These are phyloP conservation scores for Phlegmacium glaucopus DNA, from an alignment of 768 basidiomycete species.

Conservation along the genomic window DNA sequence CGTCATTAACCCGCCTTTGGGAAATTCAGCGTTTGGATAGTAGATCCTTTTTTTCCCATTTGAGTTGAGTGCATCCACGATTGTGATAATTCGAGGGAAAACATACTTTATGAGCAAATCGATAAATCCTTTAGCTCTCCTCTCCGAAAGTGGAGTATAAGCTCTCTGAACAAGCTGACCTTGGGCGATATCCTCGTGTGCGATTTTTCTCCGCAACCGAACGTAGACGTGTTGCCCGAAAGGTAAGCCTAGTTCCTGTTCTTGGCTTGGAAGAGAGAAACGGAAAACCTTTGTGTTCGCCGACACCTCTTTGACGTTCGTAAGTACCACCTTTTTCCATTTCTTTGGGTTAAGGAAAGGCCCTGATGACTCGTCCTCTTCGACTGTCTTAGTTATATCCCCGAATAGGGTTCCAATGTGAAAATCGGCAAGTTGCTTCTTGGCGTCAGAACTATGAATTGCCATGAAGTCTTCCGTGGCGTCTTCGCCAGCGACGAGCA, in stretches of 20 bases:
- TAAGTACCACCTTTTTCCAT: constrained; percentile 47
- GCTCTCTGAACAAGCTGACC: constrained; percentile 50
- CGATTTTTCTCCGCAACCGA: constrained; percentile 37
- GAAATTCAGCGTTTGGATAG: constrained; percentile 31
- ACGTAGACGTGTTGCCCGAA: constrained; percentile 61
- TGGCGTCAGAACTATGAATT: constrained; percentile 55
- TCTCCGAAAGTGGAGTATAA: constrained; percentile 55
- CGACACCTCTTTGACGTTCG: constrained; percentile 35
- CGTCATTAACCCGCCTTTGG: constrained; percentile 52
- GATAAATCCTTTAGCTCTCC: constrained; percentile 39
- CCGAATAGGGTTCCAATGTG: constrained; percentile 48
- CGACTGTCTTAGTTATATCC: not conserved
- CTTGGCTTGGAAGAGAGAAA: constrained; percentile 38
- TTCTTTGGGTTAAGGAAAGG: constrained; percentile 38
- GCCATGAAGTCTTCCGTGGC: constrained; percentile 64
- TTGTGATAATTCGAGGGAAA: not conserved
- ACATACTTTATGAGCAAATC: constrained; percentile 53
- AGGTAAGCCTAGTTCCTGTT: constrained; percentile 48
- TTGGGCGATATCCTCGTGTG: constrained; percentile 13
- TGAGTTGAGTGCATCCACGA: no score
- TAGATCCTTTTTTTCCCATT: no score
- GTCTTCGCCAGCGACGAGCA: constrained; percentile 54
- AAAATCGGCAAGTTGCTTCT: constrained; percentile 42
- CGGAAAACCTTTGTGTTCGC: constrained; percentile 49
- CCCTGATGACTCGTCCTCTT: constrained; percentile 3